Evolutionary conservation across 306 rosid species (phyloP).

Genomic region (Rosa persica): DNA sequence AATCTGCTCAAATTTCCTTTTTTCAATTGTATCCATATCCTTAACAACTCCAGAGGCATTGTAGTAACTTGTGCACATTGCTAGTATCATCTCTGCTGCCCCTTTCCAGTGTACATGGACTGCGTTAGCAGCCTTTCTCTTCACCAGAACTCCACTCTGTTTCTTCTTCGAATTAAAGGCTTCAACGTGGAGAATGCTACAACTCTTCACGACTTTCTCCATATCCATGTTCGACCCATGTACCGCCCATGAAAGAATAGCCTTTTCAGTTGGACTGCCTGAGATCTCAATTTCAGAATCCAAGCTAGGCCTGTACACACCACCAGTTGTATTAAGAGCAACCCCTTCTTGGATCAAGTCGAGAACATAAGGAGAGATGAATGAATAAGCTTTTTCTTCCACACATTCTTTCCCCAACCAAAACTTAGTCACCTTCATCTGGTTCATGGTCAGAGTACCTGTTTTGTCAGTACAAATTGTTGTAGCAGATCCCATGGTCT

Average conservation of each 20-base stretch:
- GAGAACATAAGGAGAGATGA: slow-evolving; percentile 9
- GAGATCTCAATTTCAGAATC: slow-evolving; percentile 30
- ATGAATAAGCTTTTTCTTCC: slow-evolving; percentile 2
- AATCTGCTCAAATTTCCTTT: slow-evolving; percentile 14
- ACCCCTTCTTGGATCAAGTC: slow-evolving; percentile 34
- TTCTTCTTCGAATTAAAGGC: slow-evolving; percentile 52
- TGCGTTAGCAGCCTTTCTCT: slow-evolving; percentile 25
- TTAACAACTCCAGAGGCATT: slow-evolving; percentile 25
- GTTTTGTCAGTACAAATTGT: slow-evolving; percentile 55
- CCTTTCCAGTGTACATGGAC: slow-evolving; percentile 52
- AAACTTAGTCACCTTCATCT: slow-evolving; percentile 48
- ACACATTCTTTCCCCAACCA: slow-evolving; percentile 36
- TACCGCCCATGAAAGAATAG: slow-evolving; percentile 55
- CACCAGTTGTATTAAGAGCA: slow-evolving; percentile 50
- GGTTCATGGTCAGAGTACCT: slow-evolving; percentile 47
- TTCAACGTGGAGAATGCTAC: slow-evolving; percentile 28
- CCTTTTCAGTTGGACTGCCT: slow-evolving; percentile 58
- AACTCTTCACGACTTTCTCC: slow-evolving; percentile 14
- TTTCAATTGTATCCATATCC: slow-evolving; percentile 14
- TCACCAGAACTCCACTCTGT: slow-evolving; percentile 32
- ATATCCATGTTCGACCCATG: slow-evolving; percentile 31
- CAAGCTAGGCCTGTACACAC: slow-evolving; percentile 29
- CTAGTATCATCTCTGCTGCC: slow-evolving; percentile 46
- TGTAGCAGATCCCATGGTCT: slow-evolving; percentile 60
- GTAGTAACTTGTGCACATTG: slow-evolving; percentile 37